These are phyloP conservation scores for Neurospora sp. DNA, from an alignment of 2,329 filamentous ascomycete genomes.

Conservation along the genomic window DNA sequence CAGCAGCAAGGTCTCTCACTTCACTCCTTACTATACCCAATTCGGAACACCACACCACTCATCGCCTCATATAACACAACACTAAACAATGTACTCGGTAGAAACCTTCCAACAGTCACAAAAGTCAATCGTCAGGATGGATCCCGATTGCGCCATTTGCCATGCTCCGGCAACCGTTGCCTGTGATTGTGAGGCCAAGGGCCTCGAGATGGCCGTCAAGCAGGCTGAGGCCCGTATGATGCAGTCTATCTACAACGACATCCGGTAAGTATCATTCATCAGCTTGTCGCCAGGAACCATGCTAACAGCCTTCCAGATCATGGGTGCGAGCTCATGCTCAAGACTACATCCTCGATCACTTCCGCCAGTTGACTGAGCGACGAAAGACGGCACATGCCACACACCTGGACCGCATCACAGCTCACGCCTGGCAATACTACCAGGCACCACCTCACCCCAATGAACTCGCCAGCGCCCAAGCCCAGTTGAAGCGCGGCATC, in stretches of 20 bases:
- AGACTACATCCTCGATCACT: slow-evolving; percentile 59
- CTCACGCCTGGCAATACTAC: slow-evolving; percentile 48
- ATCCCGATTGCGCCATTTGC: slow-evolving; percentile 61
- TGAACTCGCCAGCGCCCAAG: slow-evolving; percentile 55
- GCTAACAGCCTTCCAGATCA: slow-evolving; percentile 30
- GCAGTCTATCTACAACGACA: slow-evolving; percentile 50
- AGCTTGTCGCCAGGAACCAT: not conserved
- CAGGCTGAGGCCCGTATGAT: slow-evolving; percentile 57
- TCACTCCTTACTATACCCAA: slow-evolving; percentile 12
- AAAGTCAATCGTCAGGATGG: slow-evolving; percentile 50
- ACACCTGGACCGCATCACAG: slow-evolving; percentile 45
- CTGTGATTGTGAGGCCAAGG: slow-evolving; percentile 58
- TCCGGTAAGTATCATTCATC: slow-evolving; percentile 38
- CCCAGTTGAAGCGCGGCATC: slow-evolving; percentile 59
- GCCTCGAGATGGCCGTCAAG: slow-evolving; percentile 50
- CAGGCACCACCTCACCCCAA: slow-evolving; percentile 46
- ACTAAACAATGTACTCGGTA: slow-evolving; percentile 39
- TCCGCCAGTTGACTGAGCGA: slow-evolving; percentile 48
- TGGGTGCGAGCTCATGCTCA: slow-evolving; percentile 58
- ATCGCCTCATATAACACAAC: slow-evolving; percentile 11
- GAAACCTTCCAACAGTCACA: slow-evolving; percentile 31
- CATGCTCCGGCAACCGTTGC: slow-evolving; percentile 44
- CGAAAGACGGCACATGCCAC: slow-evolving; percentile 47
- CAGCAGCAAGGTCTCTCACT: slow-evolving; percentile 17
- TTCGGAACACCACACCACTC: not conserved